Evolutionary conservation across 164 flowering plant genomes (phyloP).

Genomic region (Annona cherimola): DNA sequence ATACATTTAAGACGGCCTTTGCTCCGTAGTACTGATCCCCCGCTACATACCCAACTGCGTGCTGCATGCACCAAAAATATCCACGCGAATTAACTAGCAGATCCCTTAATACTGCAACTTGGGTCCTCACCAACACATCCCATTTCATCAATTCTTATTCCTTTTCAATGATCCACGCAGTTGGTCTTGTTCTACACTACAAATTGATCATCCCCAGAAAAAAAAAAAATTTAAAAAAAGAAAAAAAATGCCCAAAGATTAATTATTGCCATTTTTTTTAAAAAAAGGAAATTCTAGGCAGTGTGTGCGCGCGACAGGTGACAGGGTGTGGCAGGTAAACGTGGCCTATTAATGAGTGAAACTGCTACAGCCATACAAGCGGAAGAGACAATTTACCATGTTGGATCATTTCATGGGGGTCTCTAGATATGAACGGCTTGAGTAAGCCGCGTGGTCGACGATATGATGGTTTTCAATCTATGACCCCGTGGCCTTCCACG

Average conservation of each 20-base stretch:
- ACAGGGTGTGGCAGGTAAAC: neutral
- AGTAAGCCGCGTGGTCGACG: no score
- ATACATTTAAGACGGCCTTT: conserved; percentile 85
- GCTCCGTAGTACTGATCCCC: conserved; percentile 91
- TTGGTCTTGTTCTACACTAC: neutral
- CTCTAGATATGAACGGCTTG: neutral
- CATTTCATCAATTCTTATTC: neutral
- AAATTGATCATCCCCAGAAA: neutral
- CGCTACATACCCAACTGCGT: conserved; percentile 84
- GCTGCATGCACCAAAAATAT: conserved; percentile 39
- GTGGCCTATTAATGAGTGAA: neutral
- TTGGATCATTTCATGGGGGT: neutral
- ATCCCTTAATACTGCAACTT: neutral
- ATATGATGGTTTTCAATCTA: no score
- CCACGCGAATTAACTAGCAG: neutral
- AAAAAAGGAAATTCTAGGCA: neutral
- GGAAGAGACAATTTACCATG: neutral
- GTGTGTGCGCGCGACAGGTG: neutral
- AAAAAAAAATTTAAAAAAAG: no score
- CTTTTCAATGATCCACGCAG: neutral
- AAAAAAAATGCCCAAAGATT: no score
- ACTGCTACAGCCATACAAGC: neutral
- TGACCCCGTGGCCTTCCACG: no score
- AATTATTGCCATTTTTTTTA: no score
- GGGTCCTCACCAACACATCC: neutral